Percentiles rank a stretch among this genome's conserved stretches.
Evolutionary conservation across 2,329 filamentous ascomycete genomes (phyloP).

Genomic region (Grosmannia penicillata): DNA sequence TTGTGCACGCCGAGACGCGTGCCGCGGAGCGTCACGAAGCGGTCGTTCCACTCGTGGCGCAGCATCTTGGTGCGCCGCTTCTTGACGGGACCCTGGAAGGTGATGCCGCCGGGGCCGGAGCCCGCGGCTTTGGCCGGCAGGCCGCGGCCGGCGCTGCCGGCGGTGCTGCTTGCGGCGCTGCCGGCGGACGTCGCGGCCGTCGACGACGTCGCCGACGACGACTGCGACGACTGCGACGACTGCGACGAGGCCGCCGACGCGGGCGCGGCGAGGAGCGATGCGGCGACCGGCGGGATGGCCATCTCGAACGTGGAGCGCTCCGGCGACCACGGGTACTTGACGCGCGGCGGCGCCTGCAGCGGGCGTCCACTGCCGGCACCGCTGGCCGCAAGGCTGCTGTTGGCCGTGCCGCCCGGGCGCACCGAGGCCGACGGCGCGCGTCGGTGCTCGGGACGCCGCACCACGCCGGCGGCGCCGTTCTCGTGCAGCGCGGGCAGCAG

Average conservation of each 20-base stretch:
- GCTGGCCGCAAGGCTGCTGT: background rate
- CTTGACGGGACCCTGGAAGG: constrained; percentile 80
- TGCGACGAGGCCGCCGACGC: background rate
- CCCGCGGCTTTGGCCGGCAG: constrained; percentile 20
- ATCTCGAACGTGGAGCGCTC: constrained; percentile 30
- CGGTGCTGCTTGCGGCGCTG: no score
- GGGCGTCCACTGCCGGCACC: constrained; percentile 16
- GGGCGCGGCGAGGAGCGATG: background rate
- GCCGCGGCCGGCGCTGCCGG: constrained; percentile 14
- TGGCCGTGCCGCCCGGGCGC: constrained; percentile 1
- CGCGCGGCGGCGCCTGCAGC: constrained; percentile 36
- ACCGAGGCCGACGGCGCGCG: constrained; percentile 7
- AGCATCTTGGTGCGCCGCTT: constrained; percentile 83
- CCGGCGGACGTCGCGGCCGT: constrained; percentile 11
- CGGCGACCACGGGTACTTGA: constrained; percentile 41
- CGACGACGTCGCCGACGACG: constrained; percentile 10
- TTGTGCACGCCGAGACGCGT: constrained; percentile 65
- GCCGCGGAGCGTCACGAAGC: constrained; percentile 74
- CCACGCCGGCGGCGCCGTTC: constrained; percentile 23
- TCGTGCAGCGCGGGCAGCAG: constrained; percentile 57
- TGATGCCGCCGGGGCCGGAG: constrained; percentile 31
- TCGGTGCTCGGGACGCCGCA: constrained; percentile 13
- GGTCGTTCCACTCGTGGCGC: constrained; percentile 85
- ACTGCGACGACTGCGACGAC: constrained; percentile 7
- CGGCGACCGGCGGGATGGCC: constrained; percentile 23